Base-by-base conservation (phyloP, 176 grass and related monocot genomes). In the Dactylis glomerata region DNA sequence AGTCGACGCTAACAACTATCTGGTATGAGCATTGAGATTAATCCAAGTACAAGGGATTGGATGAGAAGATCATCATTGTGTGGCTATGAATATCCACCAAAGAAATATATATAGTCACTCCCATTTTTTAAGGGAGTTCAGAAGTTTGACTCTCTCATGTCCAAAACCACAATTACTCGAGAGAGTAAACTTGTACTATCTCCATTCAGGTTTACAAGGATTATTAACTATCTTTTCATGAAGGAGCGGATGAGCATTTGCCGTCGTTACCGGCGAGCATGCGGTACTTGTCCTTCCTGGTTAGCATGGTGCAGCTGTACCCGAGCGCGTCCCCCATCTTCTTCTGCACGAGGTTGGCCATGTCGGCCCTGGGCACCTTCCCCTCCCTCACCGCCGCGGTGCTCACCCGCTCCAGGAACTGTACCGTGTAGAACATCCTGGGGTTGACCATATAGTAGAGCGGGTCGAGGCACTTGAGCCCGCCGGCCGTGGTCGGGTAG, bases 221-320 rank as follows among this genome's bases (percentile, higher is more conserved):
- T n/a, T n/a, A n/a, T n/a, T n/a, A n/a, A n/a, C n/a, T n/a, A n/a
- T n/a, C n/a, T n/a, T n/a, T n/a, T n/a, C 31, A 8, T 4, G 16
- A 14, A 33, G 15, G 62, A 42, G 20, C 5, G 42, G 67, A 71
- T 5, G 22, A 71, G 68, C 68, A 71, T 14, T 42, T 2, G 49
- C 94, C 94, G 17, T 97, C 94, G 80, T 94, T 94, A 5, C 85
- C 94, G 11, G 90, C 92, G 7, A 97, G 90, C 85, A 94, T 90
- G 71, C 88, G 82, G 77, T 97, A 97, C 83, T 94, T 97, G 33
- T 94, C 92, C 88, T 84, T 97, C 81, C 94, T 88, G 10, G 94
- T 94, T 27, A 97, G 79, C 73, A 85, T 88, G 20, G 94, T 94
- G 77, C 90, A 97, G 0, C 73, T 63, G 9, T 88, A 97, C 0